Conservation (phyloP, 768 basidiomycete genomes). For the Flagelloscypha sp. region DNA sequence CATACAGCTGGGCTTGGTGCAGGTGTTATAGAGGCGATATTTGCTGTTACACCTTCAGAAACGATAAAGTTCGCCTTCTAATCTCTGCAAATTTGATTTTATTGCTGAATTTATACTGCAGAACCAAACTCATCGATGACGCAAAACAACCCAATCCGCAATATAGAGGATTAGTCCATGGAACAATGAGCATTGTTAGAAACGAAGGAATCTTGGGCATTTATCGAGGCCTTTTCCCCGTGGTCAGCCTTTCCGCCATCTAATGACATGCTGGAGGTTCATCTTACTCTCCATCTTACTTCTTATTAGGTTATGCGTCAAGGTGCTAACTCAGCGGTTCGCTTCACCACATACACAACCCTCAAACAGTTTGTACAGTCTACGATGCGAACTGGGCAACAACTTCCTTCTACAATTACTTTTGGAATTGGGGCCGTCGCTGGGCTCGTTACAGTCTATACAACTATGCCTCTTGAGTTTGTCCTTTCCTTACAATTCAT, state of each 20-base stretch:
- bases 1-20: conserved; percentile 68
- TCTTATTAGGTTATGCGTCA: conserved; percentile 82
- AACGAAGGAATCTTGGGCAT: conserved; percentile 81
- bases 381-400: conserved; percentile 72
- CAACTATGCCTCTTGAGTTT: conserved; percentile 79
- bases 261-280: background rate
- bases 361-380: conserved; percentile 91
- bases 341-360: conserved; percentile 92
- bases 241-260: conserved; percentile 45
- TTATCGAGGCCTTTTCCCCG: conserved; percentile 89
- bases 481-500: conserved; percentile 15
- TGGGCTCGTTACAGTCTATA: conserved; percentile 90
- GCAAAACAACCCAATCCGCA: conserved; percentile 77
- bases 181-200: conserved; percentile 67
- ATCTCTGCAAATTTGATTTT: background rate
- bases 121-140: conserved; percentile 96
- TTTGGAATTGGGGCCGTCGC: conserved; percentile 93
- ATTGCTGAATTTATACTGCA: conserved; percentile 21
- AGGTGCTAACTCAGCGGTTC: conserved; percentile 93
- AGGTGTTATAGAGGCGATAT: conserved; percentile 84
- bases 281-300: background rate
- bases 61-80: conserved; percentile 94
- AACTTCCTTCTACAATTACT: conserved; percentile 79
- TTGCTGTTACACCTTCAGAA: conserved; percentile 95
- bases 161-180: conserved; percentile 83